Evolutionary conservation across 176 grass and related monocot species (phyloP), one percentile per base, ranked within the genome.

Genomic region (Aegilops longissima): DNA sequence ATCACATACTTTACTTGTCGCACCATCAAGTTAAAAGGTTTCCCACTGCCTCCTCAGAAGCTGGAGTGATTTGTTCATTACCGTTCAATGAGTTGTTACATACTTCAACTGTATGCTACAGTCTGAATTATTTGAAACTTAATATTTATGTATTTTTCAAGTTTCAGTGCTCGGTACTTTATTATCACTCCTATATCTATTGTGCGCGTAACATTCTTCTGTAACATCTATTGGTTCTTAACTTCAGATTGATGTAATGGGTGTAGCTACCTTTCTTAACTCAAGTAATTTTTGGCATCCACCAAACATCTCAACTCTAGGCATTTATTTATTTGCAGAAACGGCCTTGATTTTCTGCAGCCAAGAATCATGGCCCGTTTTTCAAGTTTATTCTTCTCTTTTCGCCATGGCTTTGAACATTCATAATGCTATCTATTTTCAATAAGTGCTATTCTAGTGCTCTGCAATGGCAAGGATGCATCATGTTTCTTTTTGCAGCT

Each of bases 401-500:
- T 24, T 23, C 63, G 31, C 82, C 25, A 77, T 88, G 71, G 72
- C 20, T 63, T 70, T 83, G 38, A 51, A 61, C 13, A 33, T 49
- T 73, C 45, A 25, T 58, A 77, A 38, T 79, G 9, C 66, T 69
- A 58, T 0, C 2, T 17, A 69, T 39, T 82, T 65, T 10, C 20
- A n/a, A 42, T 40, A 11, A 68, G 31, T n/a, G 9, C 51, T 65
- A 35, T 75, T 58, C 42, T 76, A 21, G 33, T 18, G 4, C 5
- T n/a, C 16, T 29, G 66, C 74, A 40, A 82, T 66, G 21, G 39
- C 18, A 49, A 40, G 17, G 29, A 65, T 82, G 61, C 79, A 30
- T 82, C 65, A 54, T 80, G 59, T 54, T 38, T 65, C 18, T 65
- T 12, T 16, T 66, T 68, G 18, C 17, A 42, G 56, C 23, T 70